Evolutionary conservation across 441 rosid species (phyloP).

Genomic region (Geranium incanum): DNA sequence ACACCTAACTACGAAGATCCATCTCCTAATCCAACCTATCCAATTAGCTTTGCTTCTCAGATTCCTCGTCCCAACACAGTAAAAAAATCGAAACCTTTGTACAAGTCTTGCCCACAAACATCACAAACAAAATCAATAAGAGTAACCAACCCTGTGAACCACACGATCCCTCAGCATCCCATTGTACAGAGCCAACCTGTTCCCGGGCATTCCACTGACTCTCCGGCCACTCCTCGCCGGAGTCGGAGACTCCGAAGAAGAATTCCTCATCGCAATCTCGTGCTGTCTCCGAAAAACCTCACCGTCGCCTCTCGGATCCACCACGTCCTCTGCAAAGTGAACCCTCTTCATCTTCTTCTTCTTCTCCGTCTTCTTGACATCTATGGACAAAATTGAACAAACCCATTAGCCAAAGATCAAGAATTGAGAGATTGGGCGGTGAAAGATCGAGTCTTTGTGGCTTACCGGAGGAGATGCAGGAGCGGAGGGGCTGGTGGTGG

Average conservation of each 20-base stretch:
- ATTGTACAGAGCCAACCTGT: slow-evolving; percentile 55
- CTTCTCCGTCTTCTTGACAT: slow-evolving; percentile 27
- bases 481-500: slow-evolving; percentile 24
- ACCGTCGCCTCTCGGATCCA: slow-evolving; percentile 45
- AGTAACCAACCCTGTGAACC: slow-evolving; percentile 39
- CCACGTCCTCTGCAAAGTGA: slow-evolving; percentile 55
- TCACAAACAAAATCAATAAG: slow-evolving; percentile 21
- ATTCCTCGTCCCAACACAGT: background rate
- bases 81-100: background rate
- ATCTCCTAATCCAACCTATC: background rate
- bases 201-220: slow-evolving; percentile 44
- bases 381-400: slow-evolving; percentile 16
- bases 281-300: slow-evolving; percentile 38
- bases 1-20: background rate
- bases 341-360: slow-evolving; percentile 39
- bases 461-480: slow-evolving; percentile 43
- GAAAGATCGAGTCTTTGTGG: background rate
- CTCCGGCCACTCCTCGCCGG: slow-evolving; percentile 17
- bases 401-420: background rate
- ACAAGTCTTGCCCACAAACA: background rate
- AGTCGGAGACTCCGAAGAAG: background rate
- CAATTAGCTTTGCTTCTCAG: background rate
- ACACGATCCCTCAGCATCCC: slow-evolving; percentile 58
- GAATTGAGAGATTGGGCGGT: background rate
- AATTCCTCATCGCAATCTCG: background rate